These are phyloP conservation scores for Aspergillus funiculosus DNA, from an alignment of 495 filamentous ascomycete species.

Conservation along the genomic window DNA sequence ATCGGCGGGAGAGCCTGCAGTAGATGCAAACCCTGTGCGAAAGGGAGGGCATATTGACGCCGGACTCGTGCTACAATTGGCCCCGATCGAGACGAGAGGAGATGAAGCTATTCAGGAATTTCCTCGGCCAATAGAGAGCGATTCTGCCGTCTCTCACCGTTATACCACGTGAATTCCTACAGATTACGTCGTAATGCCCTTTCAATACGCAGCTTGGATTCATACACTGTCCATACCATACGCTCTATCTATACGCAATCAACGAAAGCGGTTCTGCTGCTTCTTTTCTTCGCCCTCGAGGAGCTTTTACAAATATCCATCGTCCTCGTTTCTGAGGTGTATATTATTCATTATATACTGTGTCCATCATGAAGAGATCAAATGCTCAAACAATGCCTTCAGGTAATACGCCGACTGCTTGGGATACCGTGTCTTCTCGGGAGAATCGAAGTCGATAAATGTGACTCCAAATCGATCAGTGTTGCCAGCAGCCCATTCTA, in stretches of 20 bases:
- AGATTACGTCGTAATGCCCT: neutral
- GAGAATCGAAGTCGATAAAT: constrained; percentile 38
- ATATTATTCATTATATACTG: neutral
- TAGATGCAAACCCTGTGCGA: constrained; percentile 35
- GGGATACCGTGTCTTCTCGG: constrained; percentile 42
- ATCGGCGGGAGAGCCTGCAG: constrained; percentile 32
- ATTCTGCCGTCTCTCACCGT: constrained; percentile 11
- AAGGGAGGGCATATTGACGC: constrained; percentile 9
- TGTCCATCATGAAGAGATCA: constrained; percentile 23
- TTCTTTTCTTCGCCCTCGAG: too few relatives aligned
- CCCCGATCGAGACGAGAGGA: constrained; percentile 20
- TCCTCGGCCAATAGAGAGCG: neutral
- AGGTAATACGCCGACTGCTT: constrained; percentile 43
- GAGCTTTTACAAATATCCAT: too few relatives aligned
- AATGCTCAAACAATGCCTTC: constrained; percentile 35
- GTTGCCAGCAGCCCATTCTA: constrained; percentile 47
- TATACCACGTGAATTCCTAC: neutral
- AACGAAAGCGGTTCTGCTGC: too few relatives aligned
- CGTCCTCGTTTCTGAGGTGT: neutral
- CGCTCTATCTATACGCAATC: neutral
- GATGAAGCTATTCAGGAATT: constrained; percentile 2
- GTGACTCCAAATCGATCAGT: constrained; percentile 42
- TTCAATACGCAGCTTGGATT: neutral
- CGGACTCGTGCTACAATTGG: neutral
- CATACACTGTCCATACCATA: neutral